Evolutionary conservation across 2,329 filamentous ascomycete species (phyloP).

Genomic region (Fusarium sp.): DNA sequence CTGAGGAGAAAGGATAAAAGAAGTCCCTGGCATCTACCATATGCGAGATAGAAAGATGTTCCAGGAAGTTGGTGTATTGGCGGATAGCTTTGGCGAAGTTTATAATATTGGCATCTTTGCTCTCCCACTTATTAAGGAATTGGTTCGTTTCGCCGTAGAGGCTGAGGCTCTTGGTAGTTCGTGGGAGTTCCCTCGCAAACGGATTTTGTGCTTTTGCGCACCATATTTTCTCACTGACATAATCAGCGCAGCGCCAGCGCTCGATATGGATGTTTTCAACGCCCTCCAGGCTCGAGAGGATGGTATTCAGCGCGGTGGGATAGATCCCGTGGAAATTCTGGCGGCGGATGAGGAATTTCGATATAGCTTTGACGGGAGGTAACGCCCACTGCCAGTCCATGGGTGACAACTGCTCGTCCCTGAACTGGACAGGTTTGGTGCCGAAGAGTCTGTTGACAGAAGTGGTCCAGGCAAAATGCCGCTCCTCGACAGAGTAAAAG

Average conservation of each 20-base stretch:
- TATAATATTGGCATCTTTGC: not conserved
- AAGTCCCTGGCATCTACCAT: slow-evolving; percentile 24
- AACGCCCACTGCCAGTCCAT: no score
- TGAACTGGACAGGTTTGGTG: slow-evolving; percentile 2
- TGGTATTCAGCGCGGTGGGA: not conserved
- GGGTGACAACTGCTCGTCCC: no score
- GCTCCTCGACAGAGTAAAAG: no score
- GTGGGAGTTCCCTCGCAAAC: not conserved
- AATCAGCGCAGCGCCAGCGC: slow-evolving; percentile 1
- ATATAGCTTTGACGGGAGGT: not conserved
- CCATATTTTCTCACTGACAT: not conserved
- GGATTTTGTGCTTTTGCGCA: not conserved
- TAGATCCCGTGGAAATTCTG: slow-evolving; percentile 5
- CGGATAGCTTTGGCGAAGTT: slow-evolving; percentile 6
- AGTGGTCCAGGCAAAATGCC: not conserved
- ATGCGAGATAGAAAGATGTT: slow-evolving; percentile 13
- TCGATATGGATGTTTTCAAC: not conserved
- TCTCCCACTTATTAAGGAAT: not conserved
- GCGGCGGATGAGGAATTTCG: slow-evolving; percentile 12
- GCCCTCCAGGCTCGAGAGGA: not conserved
- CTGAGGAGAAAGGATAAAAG: not conserved
- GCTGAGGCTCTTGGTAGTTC: slow-evolving; percentile 1
- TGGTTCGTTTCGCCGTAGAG: not conserved
- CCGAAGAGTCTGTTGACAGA: slow-evolving; percentile 5
- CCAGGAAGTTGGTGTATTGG: not conserved